Conservation (phyloP, 345 rosid species). For the Syzygium oleosum region DNA sequence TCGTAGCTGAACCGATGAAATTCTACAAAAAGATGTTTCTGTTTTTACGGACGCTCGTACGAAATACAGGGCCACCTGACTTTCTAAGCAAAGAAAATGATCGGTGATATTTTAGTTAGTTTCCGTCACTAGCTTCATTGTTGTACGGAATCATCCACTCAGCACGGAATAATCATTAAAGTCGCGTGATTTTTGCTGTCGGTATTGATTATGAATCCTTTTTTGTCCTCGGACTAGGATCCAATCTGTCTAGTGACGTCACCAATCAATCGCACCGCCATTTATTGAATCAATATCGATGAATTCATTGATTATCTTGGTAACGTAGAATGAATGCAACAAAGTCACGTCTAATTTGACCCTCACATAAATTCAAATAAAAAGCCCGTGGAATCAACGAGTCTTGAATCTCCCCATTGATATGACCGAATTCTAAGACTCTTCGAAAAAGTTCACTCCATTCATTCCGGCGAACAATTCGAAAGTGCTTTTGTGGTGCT, state of each 20-base stretch:
- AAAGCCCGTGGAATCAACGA: background rate
- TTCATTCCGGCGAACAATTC: background rate
- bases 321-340: background rate
- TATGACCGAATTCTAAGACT: background rate
- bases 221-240: background rate
- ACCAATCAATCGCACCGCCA: background rate
- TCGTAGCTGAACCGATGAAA: fast-evolving
- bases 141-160: background rate
- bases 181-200: background rate
- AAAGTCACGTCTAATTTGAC: background rate
- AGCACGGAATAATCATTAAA: background rate
- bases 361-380: background rate
- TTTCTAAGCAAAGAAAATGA: background rate
- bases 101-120: background rate
- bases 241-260: background rate
- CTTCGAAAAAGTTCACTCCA: background rate
- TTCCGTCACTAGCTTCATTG: background rate
- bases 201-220: background rate
- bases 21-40: background rate
- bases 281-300: too few relatives aligned
- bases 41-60: background rate
- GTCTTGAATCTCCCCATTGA: background rate
- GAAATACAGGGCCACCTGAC: background rate
- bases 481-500: background rate
- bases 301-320: background rate